Evolutionary conservation across 2,329 filamentous ascomycete genomes (phyloP).

Genomic region (Cladobotryum mycophilum): DNA sequence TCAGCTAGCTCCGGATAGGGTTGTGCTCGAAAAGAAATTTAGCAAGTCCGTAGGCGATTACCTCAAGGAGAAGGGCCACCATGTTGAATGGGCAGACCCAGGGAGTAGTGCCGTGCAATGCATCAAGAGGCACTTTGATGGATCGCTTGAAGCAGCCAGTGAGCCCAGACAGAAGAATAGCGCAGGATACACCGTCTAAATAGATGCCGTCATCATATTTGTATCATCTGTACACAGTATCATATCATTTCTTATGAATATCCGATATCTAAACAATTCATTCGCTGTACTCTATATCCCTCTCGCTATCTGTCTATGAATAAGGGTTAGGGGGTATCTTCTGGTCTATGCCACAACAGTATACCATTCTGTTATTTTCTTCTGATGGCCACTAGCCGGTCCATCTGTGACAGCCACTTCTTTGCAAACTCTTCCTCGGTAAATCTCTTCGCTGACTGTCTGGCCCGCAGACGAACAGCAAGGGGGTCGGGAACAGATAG

Average conservation of each 20-base stretch:
- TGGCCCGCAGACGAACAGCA: constrained; percentile 68
- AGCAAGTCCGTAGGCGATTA: constrained; percentile 57
- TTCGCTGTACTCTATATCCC: not conserved
- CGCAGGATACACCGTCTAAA: constrained; percentile 50
- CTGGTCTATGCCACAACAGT: constrained; percentile 24
- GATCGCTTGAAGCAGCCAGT: constrained; percentile 69
- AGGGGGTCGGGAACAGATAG: constrained; percentile 66
- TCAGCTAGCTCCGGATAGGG: constrained; percentile 67
- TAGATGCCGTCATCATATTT: not conserved
- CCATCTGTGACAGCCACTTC: constrained; percentile 72
- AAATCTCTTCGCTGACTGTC: constrained; percentile 74
- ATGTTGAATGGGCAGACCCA: constrained; percentile 61
- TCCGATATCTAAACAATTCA: not conserved
- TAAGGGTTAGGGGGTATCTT: constrained; percentile 29
- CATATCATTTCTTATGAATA: too few relatives aligned
- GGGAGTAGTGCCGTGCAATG: constrained; percentile 66
- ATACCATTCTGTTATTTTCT: constrained; percentile 13
- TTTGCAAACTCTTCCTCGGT: constrained; percentile 78
- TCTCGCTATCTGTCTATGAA: constrained; percentile 5
- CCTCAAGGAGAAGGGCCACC: constrained; percentile 60
- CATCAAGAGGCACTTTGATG: constrained; percentile 53
- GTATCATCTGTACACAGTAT: too few relatives aligned
- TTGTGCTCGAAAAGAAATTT: constrained; percentile 63
- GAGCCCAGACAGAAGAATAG: constrained; percentile 71
- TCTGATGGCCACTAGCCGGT: constrained; percentile 55